Conservation (phyloP, 305 asterid genomes). For the Plantago coronopus region DNA sequence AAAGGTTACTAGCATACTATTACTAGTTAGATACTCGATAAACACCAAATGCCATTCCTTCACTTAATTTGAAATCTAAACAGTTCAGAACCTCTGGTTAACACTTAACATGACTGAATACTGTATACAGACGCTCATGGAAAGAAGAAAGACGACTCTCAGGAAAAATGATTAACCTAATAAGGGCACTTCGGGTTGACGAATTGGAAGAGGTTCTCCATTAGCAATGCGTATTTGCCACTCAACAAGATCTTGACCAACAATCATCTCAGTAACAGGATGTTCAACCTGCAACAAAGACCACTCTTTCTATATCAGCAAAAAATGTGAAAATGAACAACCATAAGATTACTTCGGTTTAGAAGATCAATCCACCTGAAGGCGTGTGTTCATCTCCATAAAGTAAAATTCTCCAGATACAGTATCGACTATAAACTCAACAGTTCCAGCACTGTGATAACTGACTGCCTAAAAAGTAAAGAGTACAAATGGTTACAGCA, state of each 20-base stretch:
- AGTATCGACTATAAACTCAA: conserved; percentile 93
- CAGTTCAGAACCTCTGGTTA: conserved; percentile 13
- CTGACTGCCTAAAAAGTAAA: conserved; percentile 69
- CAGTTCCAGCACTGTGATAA: conserved; percentile 92
- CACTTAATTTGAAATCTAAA: conserved; percentile 14
- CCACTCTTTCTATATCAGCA: conserved; percentile 21
- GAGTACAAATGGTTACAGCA: neutral
- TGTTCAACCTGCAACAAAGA: conserved; percentile 73
- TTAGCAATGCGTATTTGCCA: conserved; percentile 96
- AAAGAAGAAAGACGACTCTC: neutral
- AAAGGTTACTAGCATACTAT: neutral
- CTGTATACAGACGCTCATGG: conserved; percentile 10
- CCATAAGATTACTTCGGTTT: conserved; percentile 10
- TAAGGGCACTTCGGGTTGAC: conserved; percentile 81
- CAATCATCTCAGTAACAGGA: conserved; percentile 99
- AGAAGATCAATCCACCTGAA: conserved; percentile 61
- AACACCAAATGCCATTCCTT: conserved; percentile 7
- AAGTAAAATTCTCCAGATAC: conserved; percentile 77
- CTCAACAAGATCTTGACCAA: conserved; percentile 97
- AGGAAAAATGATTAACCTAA: conserved; percentile 44
- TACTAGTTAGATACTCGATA: neutral
- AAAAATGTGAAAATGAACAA: conserved; percentile 20
- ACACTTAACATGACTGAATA: conserved; percentile 12
- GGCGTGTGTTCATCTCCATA: conserved; percentile 99
- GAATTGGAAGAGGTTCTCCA: conserved; percentile 89